Percentiles rank a stretch among this genome's conserved stretches.
phyloP scores from a whole-genome alignment of 305 asterid species.

The Salvia sclarea region DNA sequence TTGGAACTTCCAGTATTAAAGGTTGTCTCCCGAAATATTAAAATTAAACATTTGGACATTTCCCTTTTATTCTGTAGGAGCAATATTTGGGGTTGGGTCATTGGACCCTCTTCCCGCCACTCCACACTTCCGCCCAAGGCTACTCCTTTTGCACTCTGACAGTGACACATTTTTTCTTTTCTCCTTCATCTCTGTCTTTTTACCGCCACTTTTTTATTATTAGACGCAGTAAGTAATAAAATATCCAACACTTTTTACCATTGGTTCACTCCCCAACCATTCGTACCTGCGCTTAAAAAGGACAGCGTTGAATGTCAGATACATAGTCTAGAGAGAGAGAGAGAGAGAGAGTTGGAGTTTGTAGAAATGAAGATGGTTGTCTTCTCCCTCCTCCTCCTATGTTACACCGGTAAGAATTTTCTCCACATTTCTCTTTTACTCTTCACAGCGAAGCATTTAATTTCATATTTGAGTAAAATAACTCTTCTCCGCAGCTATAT shows the following conservation, averaged over 20 bases:
- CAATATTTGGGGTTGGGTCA: too few relatives aligned
- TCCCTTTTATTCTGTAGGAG: too few relatives aligned
- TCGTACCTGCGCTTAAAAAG: conserved; percentile 3
- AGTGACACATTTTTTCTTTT: not conserved
- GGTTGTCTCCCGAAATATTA: too few relatives aligned
- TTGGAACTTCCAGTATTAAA: too few relatives aligned
- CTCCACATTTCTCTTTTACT: not conserved
- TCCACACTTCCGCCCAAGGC: conserved; percentile 22
- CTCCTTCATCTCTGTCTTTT: not conserved
- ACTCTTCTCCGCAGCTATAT: conserved; percentile 35
- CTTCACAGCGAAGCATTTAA: not conserved
- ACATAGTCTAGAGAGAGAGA: not conserved
- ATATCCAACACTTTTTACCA: not conserved
- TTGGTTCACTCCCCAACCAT: conserved; percentile 28
- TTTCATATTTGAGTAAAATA: not conserved
- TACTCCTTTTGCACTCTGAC: conserved; percentile 41
- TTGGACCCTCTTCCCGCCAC: too few relatives aligned
- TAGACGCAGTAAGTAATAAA: not conserved
- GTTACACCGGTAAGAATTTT: conserved; percentile 30
- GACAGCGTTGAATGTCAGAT: conserved; percentile 20
- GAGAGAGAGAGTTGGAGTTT: conserved; percentile 10
- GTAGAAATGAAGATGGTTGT: conserved; percentile 26
- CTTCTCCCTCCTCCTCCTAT: conserved; percentile 25
- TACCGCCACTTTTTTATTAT: not conserved
- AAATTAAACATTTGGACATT: too few relatives aligned